Evolutionary conservation across 768 basidiomycete genomes (phyloP), one percentile per base, ranked within the genome.

Genomic region (Lyophyllum shimeji): DNA sequence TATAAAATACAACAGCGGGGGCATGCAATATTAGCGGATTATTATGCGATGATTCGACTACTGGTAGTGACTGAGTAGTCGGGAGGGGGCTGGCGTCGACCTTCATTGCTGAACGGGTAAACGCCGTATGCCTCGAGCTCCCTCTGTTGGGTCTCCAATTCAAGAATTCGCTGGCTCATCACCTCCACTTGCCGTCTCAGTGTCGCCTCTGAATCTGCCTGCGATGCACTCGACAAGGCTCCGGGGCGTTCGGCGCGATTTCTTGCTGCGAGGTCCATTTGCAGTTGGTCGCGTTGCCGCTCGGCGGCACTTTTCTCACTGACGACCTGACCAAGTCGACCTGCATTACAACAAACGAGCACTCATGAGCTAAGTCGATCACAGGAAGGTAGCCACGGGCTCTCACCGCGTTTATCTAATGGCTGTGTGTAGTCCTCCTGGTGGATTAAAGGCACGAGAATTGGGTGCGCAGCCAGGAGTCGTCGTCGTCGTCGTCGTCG

Each of bases 91-190:
- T 40, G 37, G 24, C 24, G 40, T 18, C 15, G 7, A n/a, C n/a
- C 50, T 7, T 37, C 33, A 18, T 24, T 39, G 25, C 39, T 39
- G 25, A 40, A 37, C 7, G 24, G n/a, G 20, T 20, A 7, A 3
- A 25, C 40, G 17, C 29, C 34, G 27, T 43, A 50, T 1, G 48
- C 13, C 39, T 34, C 54, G n/a, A 46, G 21, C 18, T 56, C 55
- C 33, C 45, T 31, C 51, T 57, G 56, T 40, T 57, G 56, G 13
- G 34, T 25, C 51, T 57, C 51, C 51, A 57, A 34, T 25, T 57
- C 50, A 34, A 52, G 21, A 17, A 57, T 52, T 15, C 56, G 44
- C 25, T 47, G 44, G 21, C 37, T 47, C 50, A 57, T 47, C 12
- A 48, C n/a, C 27, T 52, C 44, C 50, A 57, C 45, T 23, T 57